Percentiles rank a stretch among this genome's conserved stretches.
Evolutionary conservation across 2,329 filamentous ascomycete species (phyloP).

Genomic region (Leptosphaerulina australis): DNA sequence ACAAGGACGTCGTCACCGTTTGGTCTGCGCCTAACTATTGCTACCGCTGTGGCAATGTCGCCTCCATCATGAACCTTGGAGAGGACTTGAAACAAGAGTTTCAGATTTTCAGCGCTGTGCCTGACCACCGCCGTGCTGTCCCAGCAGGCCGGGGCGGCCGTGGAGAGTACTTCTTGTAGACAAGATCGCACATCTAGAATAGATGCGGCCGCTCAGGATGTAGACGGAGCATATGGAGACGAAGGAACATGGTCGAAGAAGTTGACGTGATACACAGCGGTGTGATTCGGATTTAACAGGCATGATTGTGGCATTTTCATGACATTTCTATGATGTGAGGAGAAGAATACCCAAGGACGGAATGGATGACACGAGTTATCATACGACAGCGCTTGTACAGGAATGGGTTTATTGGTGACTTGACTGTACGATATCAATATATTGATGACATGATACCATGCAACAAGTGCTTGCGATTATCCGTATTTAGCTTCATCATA

Average conservation of each 20-base stretch:
- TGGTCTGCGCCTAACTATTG: conserved; percentile 81
- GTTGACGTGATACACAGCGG: background rate
- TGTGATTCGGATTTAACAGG: conserved; percentile 4
- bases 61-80: conserved; percentile 88
- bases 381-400: conserved; percentile 4
- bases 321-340: conserved; percentile 19
- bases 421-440: conserved; percentile 15
- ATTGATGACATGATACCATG: background rate
- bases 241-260: background rate
- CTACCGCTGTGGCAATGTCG: conserved; percentile 65
- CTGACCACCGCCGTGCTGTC: conserved; percentile 80
- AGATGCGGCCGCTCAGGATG: too few relatives aligned
- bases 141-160: conserved; percentile 65
- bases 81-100: conserved; percentile 93
- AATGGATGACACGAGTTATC: conserved; percentile 1
- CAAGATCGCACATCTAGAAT: too few relatives aligned
- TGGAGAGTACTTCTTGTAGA: conserved; percentile 60
- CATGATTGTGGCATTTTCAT: conserved; percentile 12
- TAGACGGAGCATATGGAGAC: too few relatives aligned
- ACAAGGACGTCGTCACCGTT: conserved; percentile 96
- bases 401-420: conserved; percentile 2
- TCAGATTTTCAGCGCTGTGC: conserved; percentile 89
- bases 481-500: background rate
- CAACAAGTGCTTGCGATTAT: too few relatives aligned
- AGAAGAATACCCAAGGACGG: conserved; percentile 29